Percentiles rank a stretch among this genome's conserved stretches.
Conservation (phyloP, 2,329 filamentous ascomycete species). For the Pseudogymnoascus destructans region DNA sequence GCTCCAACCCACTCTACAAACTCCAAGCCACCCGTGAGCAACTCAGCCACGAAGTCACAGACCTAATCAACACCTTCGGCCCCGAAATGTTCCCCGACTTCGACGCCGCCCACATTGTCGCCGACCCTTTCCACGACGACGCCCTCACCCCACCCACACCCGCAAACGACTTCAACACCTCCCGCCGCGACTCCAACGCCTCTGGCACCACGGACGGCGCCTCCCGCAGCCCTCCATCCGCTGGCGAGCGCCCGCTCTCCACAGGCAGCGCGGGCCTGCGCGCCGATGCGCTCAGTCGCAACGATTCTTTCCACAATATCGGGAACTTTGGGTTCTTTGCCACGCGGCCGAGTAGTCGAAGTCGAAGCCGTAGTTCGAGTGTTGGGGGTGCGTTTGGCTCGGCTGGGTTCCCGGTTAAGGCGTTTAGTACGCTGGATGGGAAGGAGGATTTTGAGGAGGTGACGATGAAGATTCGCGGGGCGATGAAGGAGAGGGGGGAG, state of each 20-base stretch:
- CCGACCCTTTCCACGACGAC: conserved; percentile 33
- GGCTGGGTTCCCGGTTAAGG: conserved; percentile 51
- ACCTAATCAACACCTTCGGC: conserved; percentile 87
- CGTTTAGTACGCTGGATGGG: conserved; percentile 55
- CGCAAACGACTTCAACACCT: conserved; percentile 15
- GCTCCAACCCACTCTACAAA: conserved; percentile 69
- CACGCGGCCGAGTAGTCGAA: conserved; percentile 72
- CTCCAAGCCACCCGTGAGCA: conserved; percentile 60
- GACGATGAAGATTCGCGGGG: conserved; percentile 67
- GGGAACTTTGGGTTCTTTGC: conserved; percentile 82
- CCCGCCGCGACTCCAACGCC: conserved; percentile 37
- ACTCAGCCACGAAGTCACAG: conserved; percentile 70
- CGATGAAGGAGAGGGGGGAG: conserved; percentile 67
- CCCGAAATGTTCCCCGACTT: conserved; percentile 98
- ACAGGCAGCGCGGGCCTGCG: conserved; percentile 17
- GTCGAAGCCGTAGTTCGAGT: conserved; percentile 55
- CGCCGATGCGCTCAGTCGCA: conserved; percentile 47
- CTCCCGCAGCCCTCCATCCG: conserved; percentile 21
- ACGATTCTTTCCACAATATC: conserved; percentile 89
- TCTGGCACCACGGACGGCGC: conserved; percentile 28
- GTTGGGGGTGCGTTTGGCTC: conserved; percentile 49
- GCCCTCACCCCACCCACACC: conserved; percentile 18
- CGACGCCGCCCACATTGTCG: conserved; percentile 58
- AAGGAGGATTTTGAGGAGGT: conserved; percentile 70
- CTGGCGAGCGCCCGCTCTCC: conserved; percentile 14